Conservation (phyloP, 2,329 filamentous ascomycete species). For the Xylaria sp. region DNA sequence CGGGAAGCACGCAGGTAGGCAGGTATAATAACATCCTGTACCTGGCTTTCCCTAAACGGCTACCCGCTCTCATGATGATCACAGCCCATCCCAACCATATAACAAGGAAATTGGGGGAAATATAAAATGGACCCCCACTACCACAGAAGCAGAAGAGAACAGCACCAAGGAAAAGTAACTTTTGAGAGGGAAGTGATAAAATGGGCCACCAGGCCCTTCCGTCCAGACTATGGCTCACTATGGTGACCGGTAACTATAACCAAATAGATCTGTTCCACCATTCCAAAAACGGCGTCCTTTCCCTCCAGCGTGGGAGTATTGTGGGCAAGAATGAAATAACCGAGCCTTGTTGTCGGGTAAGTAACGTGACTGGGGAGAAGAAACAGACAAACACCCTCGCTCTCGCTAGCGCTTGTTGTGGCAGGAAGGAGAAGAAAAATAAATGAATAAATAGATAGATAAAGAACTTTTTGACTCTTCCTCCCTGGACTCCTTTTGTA, state of each 20-base stretch:
- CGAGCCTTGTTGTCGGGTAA: background rate
- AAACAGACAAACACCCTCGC: background rate
- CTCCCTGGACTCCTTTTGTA: conserved; percentile 15
- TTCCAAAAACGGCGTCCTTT: background rate
- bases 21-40: background rate
- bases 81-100: background rate
- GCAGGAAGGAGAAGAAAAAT: background rate
- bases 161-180: background rate
- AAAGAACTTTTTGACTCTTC: conserved; percentile 22
- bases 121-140: background rate
- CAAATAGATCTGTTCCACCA: background rate
- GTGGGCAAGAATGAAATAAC: background rate
- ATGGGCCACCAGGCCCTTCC: background rate
- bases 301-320: background rate
- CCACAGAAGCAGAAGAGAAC: background rate
- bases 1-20: background rate
- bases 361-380: background rate
- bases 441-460: background rate
- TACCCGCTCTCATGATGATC: background rate
- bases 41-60: background rate
- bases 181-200: background rate
- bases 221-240: conserved; percentile 2
- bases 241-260: conserved; percentile 7
- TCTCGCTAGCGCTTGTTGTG: conserved; percentile 4
- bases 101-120: background rate